Evolutionary conservation across 805 yeast species (phyloP).

Genomic region (baker's yeast (Saccharomyces cerevisiae)): DNA sequence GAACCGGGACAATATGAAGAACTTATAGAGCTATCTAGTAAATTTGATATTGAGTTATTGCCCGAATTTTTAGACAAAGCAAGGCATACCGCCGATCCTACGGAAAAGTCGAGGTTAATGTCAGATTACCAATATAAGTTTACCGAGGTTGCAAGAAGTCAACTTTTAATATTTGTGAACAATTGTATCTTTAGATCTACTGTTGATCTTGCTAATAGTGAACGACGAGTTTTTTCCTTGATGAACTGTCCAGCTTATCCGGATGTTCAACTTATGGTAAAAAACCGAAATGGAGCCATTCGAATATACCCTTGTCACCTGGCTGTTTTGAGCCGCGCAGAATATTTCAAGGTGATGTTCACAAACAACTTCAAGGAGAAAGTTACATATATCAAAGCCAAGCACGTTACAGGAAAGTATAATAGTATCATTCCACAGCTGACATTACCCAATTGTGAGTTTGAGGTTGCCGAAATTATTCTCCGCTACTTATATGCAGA

Average conservation of each 20-base stretch:
- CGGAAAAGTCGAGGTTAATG: constrained; percentile 28
- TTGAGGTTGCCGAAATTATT: constrained; percentile 41
- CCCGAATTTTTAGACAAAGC: constrained; percentile 29
- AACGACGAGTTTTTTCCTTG: neutral
- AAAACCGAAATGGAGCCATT: constrained; percentile 18
- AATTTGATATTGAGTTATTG: constrained; percentile 33
- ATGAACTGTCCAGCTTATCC: constrained; percentile 29
- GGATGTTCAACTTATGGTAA: constrained; percentile 40
- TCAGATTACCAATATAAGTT: constrained; percentile 28
- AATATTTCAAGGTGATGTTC: constrained; percentile 59
- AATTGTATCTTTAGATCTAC: constrained; percentile 13
- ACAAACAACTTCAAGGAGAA: constrained; percentile 40
- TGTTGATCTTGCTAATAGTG: neutral
- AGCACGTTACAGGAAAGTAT: neutral
- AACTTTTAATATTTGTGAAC: constrained; percentile 19
- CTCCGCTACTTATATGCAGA: constrained; percentile 55
- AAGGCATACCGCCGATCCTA: constrained; percentile 22
- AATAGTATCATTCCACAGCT: neutral
- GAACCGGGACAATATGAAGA: constrained; percentile 23
- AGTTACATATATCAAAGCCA: constrained; percentile 3
- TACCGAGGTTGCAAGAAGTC: constrained; percentile 24
- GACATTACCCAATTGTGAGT: constrained; percentile 16
- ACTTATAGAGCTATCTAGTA: constrained; percentile 29
- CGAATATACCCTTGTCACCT: constrained; percentile 56
- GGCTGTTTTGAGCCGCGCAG: constrained; percentile 51